phyloP scores from a whole-genome alignment of 1,284 basidiomycete genomes.

The Heterobasidion irregulare region DNA sequence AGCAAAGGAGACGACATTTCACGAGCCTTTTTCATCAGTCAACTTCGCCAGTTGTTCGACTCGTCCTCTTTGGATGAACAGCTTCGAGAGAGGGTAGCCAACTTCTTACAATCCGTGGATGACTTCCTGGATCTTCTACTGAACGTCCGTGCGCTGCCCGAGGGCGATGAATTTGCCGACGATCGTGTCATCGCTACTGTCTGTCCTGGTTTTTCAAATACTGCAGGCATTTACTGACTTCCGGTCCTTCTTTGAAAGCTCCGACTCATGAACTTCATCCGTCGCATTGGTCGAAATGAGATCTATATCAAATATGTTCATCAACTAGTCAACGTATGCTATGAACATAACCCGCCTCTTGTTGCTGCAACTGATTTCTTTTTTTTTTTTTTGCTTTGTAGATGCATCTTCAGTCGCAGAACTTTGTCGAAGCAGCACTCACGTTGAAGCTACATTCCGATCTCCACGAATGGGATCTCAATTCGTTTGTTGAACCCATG shows the following conservation, averaged over 20 bases:
- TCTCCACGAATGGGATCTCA: constrained; percentile 83
- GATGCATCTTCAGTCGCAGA: constrained; percentile 83
- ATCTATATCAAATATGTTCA: constrained; percentile 94
- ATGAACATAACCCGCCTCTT: not conserved
- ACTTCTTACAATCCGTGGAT: constrained; percentile 86
- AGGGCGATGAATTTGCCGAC: constrained; percentile 89
- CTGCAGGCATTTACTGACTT: not conserved
- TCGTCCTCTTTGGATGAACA: constrained; percentile 72
- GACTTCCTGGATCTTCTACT: constrained; percentile 92
- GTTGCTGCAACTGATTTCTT: not conserved
- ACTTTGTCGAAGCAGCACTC: constrained; percentile 88
- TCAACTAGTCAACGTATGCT: constrained; percentile 79
- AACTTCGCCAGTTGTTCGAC: constrained; percentile 85
- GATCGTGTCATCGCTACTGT: constrained; percentile 91
- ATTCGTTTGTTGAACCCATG: constrained; percentile 77
- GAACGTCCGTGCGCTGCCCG: constrained; percentile 87
- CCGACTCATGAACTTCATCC: constrained; percentile 87
- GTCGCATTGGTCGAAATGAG: constrained; percentile 79
- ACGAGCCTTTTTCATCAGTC: constrained; percentile 89
- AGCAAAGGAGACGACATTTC: constrained; percentile 87
- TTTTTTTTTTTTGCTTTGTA: constrained; percentile 16
- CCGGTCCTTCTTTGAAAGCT: constrained; percentile 36
- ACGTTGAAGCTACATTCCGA: constrained; percentile 93
- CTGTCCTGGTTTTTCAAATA: constrained; percentile 6
- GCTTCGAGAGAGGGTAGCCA: constrained; percentile 70